Base-by-base conservation (phyloP, 1,284 basidiomycete genomes). In the Sporisorium exsertum region DNA sequence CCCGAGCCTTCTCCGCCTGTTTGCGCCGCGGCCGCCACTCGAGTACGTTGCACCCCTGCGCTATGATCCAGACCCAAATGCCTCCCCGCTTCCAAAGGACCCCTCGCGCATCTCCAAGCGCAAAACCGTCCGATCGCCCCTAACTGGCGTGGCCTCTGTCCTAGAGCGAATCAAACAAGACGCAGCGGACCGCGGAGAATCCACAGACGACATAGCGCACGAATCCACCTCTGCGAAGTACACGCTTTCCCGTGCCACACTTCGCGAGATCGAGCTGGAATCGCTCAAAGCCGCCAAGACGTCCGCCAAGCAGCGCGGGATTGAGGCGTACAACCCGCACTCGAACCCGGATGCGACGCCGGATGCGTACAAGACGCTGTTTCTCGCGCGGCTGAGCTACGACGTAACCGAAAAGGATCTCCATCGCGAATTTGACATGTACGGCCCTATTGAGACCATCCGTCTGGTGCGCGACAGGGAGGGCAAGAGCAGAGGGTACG, bases 331-430 rank as follows among this genome's bases (percentile, higher is more conserved):
- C 87, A 93, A 94, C 85, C 96, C 96, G 12, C 88, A 92, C 37
- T 92, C 95, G 52, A 95, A 99, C 81, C 72, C 92, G n/a, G 91
- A 97, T 84, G 95, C 94, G n/a, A 89, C 92, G 33, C 95, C 97
- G 1, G 97, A 99, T 84, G 96, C 97, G 5, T 99, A 98, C 88
- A 98, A 98, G 86, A 99, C 97, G 0, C 88, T 99, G 12, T 99
- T 99, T 87, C 94, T 99, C 70, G 93, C 95, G 27, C 91, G 95
- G 72, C 87, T 99, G 83, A 58, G 94, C 71, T 95, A 95, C 88
- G 91, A 89, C 73, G 93, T 93, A 0, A 94, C 93, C 1, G 96
- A 99, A 83, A 91, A 88, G 64, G 96, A 99, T 86, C 88, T 99
- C 42, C 90, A 93, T 46, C 91, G 93, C 69, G 97, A 98, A 85